A percentile compares a stretch with the other conserved stretches of the same genome.
Evolutionary conservation across 2,329 filamentous ascomycete species (phyloP).

Genomic region (Lithohypha guttulata): DNA sequence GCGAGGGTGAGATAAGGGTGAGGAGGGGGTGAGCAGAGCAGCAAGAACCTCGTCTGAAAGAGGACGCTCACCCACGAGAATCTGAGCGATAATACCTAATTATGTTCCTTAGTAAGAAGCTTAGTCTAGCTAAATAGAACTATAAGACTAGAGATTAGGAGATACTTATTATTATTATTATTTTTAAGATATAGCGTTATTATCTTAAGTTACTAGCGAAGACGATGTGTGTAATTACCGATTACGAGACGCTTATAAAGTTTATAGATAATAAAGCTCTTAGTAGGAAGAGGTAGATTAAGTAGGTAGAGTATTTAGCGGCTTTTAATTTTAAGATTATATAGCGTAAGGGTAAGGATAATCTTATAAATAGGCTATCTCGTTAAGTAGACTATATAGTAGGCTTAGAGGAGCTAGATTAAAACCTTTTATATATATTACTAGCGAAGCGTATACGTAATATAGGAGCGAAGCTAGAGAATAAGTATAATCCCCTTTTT

Average conservation of each 20-base stretch:
- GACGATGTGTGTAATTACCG: too few species aligned
- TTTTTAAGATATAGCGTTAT: too few species aligned
- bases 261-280: slow-evolving; percentile 10
- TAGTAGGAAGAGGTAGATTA: slow-evolving; percentile 11
- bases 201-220: too few species aligned
- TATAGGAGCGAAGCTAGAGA: too few species aligned
- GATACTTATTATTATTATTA: too few species aligned
- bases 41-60: slow-evolving; percentile 1
- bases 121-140: too few species aligned
- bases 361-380: slow-evolving; percentile 13
- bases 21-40: slow-evolving; percentile 6
- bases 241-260: too few species aligned
- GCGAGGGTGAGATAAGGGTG: not conserved
- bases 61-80: slow-evolving; percentile 1
- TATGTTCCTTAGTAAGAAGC: not conserved
- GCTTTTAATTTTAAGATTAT: slow-evolving; percentile 13
- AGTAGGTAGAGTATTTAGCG: slow-evolving; percentile 5
- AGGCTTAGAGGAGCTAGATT: slow-evolving; percentile 4
- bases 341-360: slow-evolving; percentile 11
- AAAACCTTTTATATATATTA: slow-evolving; percentile 7
- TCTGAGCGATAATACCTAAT: not conserved
- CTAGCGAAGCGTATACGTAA: too few species aligned
- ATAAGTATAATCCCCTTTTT: too few species aligned
- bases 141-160: too few species aligned
- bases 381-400: slow-evolving; percentile 11